Evolutionary conservation across 495 filamentous ascomycete species (phyloP).

Genomic region (Neurospora sp.): DNA sequence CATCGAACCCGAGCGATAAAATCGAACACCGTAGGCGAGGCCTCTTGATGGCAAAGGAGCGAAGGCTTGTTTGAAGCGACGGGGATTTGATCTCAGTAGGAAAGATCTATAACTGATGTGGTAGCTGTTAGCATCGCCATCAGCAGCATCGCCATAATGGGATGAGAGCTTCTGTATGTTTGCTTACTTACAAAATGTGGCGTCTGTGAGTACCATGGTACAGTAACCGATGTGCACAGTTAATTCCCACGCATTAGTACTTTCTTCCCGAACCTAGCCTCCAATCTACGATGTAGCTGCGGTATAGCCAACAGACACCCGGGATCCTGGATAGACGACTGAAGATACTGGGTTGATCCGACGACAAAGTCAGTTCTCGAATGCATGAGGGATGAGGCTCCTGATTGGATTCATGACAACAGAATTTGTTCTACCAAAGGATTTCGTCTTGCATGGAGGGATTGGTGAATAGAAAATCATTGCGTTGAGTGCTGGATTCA

Average conservation of each 20-base stretch:
- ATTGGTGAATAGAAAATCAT: background rate
- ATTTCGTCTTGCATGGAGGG: background rate
- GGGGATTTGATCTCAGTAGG: background rate
- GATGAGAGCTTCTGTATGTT: background rate
- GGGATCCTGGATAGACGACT: background rate
- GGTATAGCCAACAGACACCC: background rate
- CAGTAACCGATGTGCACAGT: background rate
- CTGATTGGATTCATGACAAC: background rate
- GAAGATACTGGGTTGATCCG: background rate
- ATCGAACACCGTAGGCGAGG: background rate
- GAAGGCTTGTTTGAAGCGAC: background rate
- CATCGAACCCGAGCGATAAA: background rate
- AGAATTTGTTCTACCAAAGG: background rate
- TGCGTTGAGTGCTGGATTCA: background rate
- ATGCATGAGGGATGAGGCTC: background rate
- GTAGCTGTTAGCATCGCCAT: background rate
- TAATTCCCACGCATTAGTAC: background rate
- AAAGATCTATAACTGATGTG: background rate
- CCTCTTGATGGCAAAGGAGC: background rate
- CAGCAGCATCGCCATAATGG: background rate
- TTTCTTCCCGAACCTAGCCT: background rate
- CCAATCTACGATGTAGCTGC: background rate
- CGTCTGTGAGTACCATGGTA: background rate
- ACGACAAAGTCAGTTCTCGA: background rate
- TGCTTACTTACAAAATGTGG: background rate